Conservation (phyloP, 345 rosid species). For the Carallia brachiata region DNA sequence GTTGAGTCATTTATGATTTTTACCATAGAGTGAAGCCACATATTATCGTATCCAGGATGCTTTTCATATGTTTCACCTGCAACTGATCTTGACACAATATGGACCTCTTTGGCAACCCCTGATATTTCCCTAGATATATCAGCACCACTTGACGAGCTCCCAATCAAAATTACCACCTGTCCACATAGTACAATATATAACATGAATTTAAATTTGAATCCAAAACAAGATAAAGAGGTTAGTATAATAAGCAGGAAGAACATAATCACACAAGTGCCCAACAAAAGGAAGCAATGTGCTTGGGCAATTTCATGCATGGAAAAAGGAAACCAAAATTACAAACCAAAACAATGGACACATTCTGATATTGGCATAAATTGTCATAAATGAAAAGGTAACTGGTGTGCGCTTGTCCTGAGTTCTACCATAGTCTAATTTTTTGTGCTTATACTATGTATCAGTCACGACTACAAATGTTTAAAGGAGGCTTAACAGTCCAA, state of each 20-base stretch:
- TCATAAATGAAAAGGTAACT: no score
- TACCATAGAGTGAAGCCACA: slow-evolving; percentile 90
- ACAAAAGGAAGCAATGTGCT: not conserved
- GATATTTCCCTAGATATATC: slow-evolving; percentile 77
- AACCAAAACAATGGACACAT: no score
- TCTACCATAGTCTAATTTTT: no score
- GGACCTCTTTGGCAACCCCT: slow-evolving; percentile 76
- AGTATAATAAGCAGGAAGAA: slow-evolving; percentile 6
- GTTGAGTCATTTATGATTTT: slow-evolving; percentile 12
- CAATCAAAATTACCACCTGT: slow-evolving; percentile 72
- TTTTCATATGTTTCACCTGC: slow-evolving; percentile 40
- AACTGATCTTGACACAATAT: slow-evolving; percentile 58
- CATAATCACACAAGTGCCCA: not conserved
- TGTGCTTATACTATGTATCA: no score
- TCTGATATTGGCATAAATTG: no score
- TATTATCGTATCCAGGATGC: slow-evolving; percentile 45
- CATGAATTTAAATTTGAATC: not conserved
- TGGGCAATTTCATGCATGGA: not conserved
- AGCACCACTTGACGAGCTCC: slow-evolving; percentile 60
- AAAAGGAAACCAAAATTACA: not conserved
- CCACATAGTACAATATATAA: slow-evolving; percentile 4
- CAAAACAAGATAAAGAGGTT: not conserved
- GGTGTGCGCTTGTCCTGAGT: no score
- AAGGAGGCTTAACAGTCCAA: no score
- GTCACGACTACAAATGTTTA: no score